phyloP scores from a whole-genome alignment of 345 rosid genomes.

The Dipteronia sinensis region DNA sequence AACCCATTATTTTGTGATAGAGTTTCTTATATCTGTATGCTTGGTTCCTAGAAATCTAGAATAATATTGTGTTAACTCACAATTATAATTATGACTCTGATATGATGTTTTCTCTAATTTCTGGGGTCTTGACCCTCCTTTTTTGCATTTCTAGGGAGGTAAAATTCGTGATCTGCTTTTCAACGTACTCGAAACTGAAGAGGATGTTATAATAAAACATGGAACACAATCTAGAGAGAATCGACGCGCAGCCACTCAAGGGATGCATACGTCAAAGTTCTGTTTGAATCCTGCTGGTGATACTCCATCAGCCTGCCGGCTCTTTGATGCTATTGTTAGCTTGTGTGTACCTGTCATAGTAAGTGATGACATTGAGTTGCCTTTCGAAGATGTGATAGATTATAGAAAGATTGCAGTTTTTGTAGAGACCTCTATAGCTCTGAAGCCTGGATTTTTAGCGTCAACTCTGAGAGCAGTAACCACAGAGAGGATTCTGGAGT shows the following conservation, averaged over 20 bases:
- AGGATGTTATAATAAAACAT: slow-evolving; percentile 80
- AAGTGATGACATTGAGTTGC: slow-evolving; percentile 90
- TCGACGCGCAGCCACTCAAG: slow-evolving; percentile 81
- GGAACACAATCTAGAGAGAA: slow-evolving; percentile 97
- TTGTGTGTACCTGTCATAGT: slow-evolving; percentile 91
- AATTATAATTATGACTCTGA: background rate
- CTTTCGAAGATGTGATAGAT: slow-evolving; percentile 92
- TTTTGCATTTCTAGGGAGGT: slow-evolving; percentile 63
- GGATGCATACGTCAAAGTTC: slow-evolving; percentile 96
- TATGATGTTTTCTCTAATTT: slow-evolving; percentile 18
- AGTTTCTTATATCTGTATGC: background rate
- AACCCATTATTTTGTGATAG: background rate
- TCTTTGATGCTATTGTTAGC: slow-evolving; percentile 96
- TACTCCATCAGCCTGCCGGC: slow-evolving; percentile 97
- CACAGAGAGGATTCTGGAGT: slow-evolving; percentile 60
- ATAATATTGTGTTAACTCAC: background rate
- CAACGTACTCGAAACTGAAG: slow-evolving; percentile 79
- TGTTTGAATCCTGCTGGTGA: slow-evolving; percentile 99
- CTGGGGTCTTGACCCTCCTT: background rate
- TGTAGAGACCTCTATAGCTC: slow-evolving; percentile 63
- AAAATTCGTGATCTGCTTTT: slow-evolving; percentile 91
- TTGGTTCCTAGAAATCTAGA: background rate
- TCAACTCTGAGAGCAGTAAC: slow-evolving; percentile 59
- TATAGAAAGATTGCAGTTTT: slow-evolving; percentile 83
- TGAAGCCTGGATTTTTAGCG: slow-evolving; percentile 69